Evolutionary conservation across 805 yeast genomes (phyloP).

Genomic region (Metschnikowia matae): DNA sequence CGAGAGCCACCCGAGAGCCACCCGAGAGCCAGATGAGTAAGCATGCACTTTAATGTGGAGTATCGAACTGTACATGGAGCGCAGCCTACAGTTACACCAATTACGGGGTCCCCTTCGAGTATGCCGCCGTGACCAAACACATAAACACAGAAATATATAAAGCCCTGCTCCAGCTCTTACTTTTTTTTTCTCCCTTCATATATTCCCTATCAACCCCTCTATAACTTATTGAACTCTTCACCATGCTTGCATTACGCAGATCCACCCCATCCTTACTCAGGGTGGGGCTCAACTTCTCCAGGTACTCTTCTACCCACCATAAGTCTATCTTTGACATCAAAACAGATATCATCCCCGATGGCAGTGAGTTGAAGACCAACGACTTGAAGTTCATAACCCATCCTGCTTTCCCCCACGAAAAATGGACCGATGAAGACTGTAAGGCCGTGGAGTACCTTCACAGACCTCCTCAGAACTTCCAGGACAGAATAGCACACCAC

Average conservation of each 20-base stretch:
- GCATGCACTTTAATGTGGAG: neutral
- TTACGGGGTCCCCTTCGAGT: neutral
- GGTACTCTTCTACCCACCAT: conserved; percentile 2
- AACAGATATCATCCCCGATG: conserved; percentile 14
- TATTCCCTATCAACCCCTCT: too few relatives aligned
- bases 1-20: neutral
- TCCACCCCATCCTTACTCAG: conserved; percentile 1
- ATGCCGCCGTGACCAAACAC: neutral
- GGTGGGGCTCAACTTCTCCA: conserved; percentile 3
- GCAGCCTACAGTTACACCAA: neutral
- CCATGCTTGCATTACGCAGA: conserved; percentile 7
- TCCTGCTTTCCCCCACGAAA: conserved; percentile 37
- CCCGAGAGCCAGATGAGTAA: neutral
- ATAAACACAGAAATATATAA: neutral
- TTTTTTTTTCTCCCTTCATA: too few relatives aligned
- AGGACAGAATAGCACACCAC: conserved; percentile 51
- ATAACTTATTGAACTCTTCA: neutral
- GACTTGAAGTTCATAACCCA: conserved; percentile 37
- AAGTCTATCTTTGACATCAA: conserved; percentile 9
- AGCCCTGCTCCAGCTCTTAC: neutral
- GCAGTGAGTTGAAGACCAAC: conserved; percentile 19
- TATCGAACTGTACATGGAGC: neutral
- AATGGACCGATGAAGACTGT: conserved; percentile 28
- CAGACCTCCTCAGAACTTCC: conserved; percentile 41
- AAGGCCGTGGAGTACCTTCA: conserved; percentile 46